Base-by-base conservation (phyloP, 345 rosid species). In the Anacardium occidentale region DNA sequence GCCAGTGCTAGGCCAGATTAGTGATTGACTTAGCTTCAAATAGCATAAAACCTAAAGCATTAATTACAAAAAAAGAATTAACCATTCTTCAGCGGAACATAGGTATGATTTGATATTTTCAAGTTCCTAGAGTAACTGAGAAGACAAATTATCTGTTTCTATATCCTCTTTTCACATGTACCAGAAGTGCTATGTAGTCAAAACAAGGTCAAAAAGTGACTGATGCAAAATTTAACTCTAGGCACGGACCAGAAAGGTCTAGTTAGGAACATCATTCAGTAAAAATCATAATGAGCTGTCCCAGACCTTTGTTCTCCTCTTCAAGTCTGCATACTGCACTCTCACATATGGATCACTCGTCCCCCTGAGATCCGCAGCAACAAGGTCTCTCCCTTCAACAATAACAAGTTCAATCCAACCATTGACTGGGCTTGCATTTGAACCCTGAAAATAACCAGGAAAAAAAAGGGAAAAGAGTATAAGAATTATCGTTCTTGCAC, bases 321-420 rank as follows among this genome's bases (percentile, higher is more conserved):
- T 92, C 79, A 83, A 73, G 79, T 83, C 79, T 69, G 98, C 99
- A 65, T 91, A 95, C 0, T 92, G 96, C 77, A 92, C 94, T 72
- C 94, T 87, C 45, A 95, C 99, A 63, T 91, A 95, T 74, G 99
- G 99, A 82, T 95, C 99, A 70, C 99, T 95, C 24, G 99, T 95
- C 70, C 99, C 99, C 76, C 98, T 80, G 72, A 95, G 82, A 89
- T 95, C 99, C 10, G 98, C 99, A 5, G 94, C 99, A 55, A 89
- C 69, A 47, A 95, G 96, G 68, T 95, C 99, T 76, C 76, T 88
- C 1, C 91, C 99, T 83, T 95, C 98, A 40, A 95, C 67, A 62
- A 95, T 88, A 71, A 88, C 91, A 77, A 95, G 87, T 85, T 91
- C 99, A 52, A 95, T 79, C 91, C 86, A 91, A 22, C 99, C 96